A percentile compares a stretch with the other conserved stretches of the same genome.
These are phyloP conservation scores for Gastrolobium bilobum DNA, from an alignment of 306 rosid species.

Conservation along the genomic window DNA sequence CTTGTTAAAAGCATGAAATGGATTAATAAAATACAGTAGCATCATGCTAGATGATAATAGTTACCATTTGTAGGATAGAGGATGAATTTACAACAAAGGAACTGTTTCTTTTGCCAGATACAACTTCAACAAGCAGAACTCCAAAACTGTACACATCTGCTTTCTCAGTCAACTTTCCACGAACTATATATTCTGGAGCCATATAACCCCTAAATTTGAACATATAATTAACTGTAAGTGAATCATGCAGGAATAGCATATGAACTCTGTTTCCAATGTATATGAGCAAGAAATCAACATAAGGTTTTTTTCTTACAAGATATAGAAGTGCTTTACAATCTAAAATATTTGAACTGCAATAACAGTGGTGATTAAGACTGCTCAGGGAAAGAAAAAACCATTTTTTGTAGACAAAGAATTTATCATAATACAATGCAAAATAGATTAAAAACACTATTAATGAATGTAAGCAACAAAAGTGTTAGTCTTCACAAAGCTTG, in stretches of 20 bases:
- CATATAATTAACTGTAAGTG: not conserved
- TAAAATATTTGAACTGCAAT: not conserved
- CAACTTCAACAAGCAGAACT: slow-evolving; percentile 66
- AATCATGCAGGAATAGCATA: not conserved
- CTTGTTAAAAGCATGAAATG: slow-evolving; percentile 10
- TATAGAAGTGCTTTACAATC: not conserved
- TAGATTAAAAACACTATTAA: not conserved
- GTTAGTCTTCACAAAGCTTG: not conserved
- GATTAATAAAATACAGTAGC: not conserved
- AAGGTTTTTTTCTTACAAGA: not conserved
- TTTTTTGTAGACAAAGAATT: slow-evolving; percentile 8
- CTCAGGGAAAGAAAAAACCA: not conserved
- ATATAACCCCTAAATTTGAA: slow-evolving; percentile 69
- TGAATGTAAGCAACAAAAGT: not conserved
- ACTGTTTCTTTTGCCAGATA: slow-evolving; percentile 66
- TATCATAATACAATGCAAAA: not conserved
- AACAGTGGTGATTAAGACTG: not conserved
- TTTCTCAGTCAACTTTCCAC: slow-evolving; percentile 73
- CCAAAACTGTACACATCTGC: slow-evolving; percentile 87
- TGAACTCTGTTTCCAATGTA: not conserved
- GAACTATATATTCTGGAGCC: slow-evolving; percentile 82
- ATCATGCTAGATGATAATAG: not conserved
- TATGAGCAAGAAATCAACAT: slow-evolving; percentile 1
- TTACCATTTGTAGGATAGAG: slow-evolving; percentile 57
- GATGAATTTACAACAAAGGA: slow-evolving; percentile 45